Conservation (phyloP, 805 yeast genomes). For the Ogataea salicorniae region DNA sequence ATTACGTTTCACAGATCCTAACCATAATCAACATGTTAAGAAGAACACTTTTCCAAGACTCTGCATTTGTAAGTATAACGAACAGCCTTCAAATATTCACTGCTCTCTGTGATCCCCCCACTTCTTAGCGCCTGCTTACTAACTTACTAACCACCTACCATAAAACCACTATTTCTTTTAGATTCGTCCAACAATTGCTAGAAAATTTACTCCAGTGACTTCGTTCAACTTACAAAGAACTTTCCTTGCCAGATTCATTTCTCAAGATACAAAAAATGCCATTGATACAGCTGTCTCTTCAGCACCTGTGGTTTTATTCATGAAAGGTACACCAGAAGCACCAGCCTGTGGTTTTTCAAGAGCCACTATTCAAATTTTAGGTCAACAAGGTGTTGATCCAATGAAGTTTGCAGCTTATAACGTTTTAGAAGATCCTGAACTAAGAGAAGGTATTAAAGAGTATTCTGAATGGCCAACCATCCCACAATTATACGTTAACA, state of each 20-base stretch:
- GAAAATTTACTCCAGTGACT: neutral
- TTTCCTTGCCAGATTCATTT: conserved; percentile 37
- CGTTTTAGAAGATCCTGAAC: conserved; percentile 89
- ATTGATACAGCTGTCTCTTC: conserved; percentile 80
- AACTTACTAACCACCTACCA: no score
- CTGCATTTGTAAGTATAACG: neutral
- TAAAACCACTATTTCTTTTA: neutral
- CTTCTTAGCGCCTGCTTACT: neutral
- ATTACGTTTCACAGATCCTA: neutral
- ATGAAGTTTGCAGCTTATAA: conserved; percentile 94
- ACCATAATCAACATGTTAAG: neutral
- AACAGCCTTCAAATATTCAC: neutral
- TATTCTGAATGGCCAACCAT: conserved; percentile 97
- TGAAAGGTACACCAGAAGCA: conserved; percentile 98
- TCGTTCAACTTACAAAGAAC: neutral
- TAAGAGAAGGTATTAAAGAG: conserved; percentile 94
- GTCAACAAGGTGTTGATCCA: conserved; percentile 97
- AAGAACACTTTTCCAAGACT: neutral
- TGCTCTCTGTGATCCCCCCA: no score
- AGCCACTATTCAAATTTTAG: conserved; percentile 87
- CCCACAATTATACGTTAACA: conserved; percentile 88
- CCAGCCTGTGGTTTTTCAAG: conserved; percentile 98
- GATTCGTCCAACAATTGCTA: conserved; percentile 1
- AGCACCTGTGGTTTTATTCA: conserved; percentile 92
- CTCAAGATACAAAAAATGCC: conserved; percentile 76